phyloP scores from a whole-genome alignment of 2,329 filamentous ascomycete genomes.

The Leptographium galeiforme region DNA sequence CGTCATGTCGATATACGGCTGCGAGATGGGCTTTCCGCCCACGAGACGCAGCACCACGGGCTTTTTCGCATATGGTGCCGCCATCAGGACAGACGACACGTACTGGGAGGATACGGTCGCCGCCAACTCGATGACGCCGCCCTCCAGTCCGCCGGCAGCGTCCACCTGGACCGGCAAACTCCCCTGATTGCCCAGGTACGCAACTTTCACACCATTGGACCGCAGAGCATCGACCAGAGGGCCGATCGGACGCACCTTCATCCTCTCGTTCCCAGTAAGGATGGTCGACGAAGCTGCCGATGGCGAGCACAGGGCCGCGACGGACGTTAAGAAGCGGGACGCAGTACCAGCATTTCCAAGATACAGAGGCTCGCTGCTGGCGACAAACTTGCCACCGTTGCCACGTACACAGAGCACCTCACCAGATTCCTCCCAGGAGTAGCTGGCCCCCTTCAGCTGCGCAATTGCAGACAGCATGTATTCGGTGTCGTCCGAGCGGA shows the following conservation, averaged over 20 bases:
- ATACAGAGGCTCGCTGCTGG: slow-evolving; percentile 67
- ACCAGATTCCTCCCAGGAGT: slow-evolving; percentile 90
- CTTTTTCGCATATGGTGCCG: slow-evolving; percentile 88
- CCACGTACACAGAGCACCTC: slow-evolving; percentile 80
- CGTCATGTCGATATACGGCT: slow-evolving; percentile 97
- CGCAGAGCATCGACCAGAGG: slow-evolving; percentile 82
- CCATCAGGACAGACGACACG: slow-evolving; percentile 93
- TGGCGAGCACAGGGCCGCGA: slow-evolving; percentile 69
- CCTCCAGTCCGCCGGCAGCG: slow-evolving; percentile 70
- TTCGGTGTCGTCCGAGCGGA: slow-evolving; percentile 94
- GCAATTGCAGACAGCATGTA: slow-evolving; percentile 92
- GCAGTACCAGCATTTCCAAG: slow-evolving; percentile 94
- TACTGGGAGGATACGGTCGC: slow-evolving; percentile 98
- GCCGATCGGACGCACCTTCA: slow-evolving; percentile 92
- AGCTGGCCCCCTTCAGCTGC: slow-evolving; percentile 72
- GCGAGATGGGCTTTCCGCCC: slow-evolving; percentile 94
- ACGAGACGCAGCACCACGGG: slow-evolving; percentile 82
- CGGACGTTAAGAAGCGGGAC: slow-evolving; percentile 86
- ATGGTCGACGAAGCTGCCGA: slow-evolving; percentile 54
- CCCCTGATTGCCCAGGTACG: slow-evolving; percentile 71
- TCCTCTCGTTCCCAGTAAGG: slow-evolving; percentile 84
- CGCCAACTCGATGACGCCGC: slow-evolving; percentile 79
- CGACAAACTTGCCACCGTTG: slow-evolving; percentile 73
- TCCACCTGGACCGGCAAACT: slow-evolving; percentile 75
- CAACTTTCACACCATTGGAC: slow-evolving; percentile 73